Base-by-base conservation (phyloP, 495 filamentous ascomycete genomes). In the Pyrenopolyporus hunteri region DNA sequence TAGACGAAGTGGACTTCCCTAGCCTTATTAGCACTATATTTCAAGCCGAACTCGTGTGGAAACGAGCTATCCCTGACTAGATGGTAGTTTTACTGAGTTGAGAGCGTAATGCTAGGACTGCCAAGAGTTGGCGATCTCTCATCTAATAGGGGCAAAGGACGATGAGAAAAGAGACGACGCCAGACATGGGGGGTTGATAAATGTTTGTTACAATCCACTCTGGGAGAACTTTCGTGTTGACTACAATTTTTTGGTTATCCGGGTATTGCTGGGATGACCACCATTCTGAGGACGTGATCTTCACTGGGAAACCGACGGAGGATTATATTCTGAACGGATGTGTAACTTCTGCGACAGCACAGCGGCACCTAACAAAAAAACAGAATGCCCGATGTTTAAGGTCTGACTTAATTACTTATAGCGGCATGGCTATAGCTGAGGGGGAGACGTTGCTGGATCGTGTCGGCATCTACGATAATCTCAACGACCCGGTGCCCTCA, bases 401-500 rank as follows among this genome's bases (percentile, higher is more conserved):
- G 3, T 9, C 2, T 48, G 11, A 40, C 14, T n/a, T 2, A 8
- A 23, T 17, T n/a, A 6, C 4, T 3, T 20, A 25, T 9, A 17
- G 28, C n/a, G 14, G 35, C 2, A 40, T 22, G 11, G 52, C 10
- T 16, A 63, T 63, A 52, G 52, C 45, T 5, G 36, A 37, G 29
- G 47, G 25, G 22, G 50, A 63, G 32, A 50, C 52, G 32, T 28
- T 57, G 14, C 7, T 46, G 10, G 53, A 56, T 35, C 46, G 28
- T 6, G 22, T 67, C 8, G 59, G 59, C 3, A 59, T 53, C 13
- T 69, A 70, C 52, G 19, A 73, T 42, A 73, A 73, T 46, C 59
- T 70, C 14, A 13, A 53, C 36, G 70, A 73, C 19, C 63, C 63
- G 19, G 22, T 42, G 6, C 70, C 70, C 6, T 69, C 65, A 51